Evolutionary conservation across 2,329 filamentous ascomycete species (phyloP).

Genomic region (Botryosphaeria agaves): DNA sequence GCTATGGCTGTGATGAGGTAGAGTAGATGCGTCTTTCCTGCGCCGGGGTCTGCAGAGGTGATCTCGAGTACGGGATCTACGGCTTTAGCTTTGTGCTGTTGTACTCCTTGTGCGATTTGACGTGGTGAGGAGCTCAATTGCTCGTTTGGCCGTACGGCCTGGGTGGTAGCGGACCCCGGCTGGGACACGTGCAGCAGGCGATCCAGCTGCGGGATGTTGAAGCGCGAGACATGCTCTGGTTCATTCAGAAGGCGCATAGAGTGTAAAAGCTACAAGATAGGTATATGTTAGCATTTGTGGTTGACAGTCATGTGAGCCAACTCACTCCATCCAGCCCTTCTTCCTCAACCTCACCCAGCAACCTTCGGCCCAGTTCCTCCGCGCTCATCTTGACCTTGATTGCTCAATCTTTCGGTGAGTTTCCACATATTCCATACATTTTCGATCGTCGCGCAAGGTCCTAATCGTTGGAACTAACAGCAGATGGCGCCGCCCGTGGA

Average conservation of each 20-base stretch:
- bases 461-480: neutral
- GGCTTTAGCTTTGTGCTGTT: constrained; percentile 2
- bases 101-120: constrained; percentile 1
- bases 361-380: constrained; percentile 32
- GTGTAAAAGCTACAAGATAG: constrained; percentile 20
- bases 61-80: constrained; percentile 33
- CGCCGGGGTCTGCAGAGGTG: constrained; percentile 29
- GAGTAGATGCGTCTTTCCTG: constrained; percentile 41
- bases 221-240: constrained; percentile 7
- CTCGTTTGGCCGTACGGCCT: neutral
- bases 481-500: constrained; percentile 39
- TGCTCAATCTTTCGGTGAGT: too few species aligned
- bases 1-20: constrained; percentile 36
- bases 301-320: too few species aligned
- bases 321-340: constrained; percentile 32
- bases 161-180: neutral
- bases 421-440: constrained; percentile 10
- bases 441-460: constrained; percentile 2
- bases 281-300: constrained; percentile 2
- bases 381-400: constrained; percentile 14
- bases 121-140: constrained; percentile 3
- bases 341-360: constrained; percentile 34
- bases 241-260: constrained; percentile 14
- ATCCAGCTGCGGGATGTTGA: constrained; percentile 32
- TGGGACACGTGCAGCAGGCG: constrained; percentile 10